phyloP scores from a whole-genome alignment of 2,329 filamentous ascomycete genomes.

The Helotiales sp. region DNA sequence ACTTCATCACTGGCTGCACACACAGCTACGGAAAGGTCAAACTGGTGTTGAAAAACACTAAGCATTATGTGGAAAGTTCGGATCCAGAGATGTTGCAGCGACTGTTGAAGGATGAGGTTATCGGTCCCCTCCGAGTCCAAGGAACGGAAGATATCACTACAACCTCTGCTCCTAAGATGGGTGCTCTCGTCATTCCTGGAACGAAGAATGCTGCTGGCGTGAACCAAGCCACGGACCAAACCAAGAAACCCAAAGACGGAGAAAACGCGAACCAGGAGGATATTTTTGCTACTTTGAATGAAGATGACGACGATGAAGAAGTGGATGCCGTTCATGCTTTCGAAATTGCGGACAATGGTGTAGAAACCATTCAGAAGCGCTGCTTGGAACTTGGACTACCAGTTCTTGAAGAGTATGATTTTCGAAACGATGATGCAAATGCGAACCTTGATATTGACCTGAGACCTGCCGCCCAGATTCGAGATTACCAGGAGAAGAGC shows the following conservation, averaged over 20 bases:
- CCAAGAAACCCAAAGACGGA: slow-evolving; percentile 49
- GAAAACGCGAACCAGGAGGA: slow-evolving; percentile 65
- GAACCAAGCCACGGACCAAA: slow-evolving; percentile 66
- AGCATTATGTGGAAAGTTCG: slow-evolving; percentile 91
- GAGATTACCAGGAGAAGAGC: slow-evolving; percentile 95
- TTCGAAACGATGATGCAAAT: slow-evolving; percentile 87
- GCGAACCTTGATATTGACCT: slow-evolving; percentile 93
- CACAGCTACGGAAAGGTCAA: slow-evolving; percentile 95
- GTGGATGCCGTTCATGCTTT: slow-evolving; percentile 91
- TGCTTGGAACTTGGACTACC: slow-evolving; percentile 87
- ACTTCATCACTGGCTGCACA: slow-evolving; percentile 78
- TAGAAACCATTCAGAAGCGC: slow-evolving; percentile 86
- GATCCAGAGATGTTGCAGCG: slow-evolving; percentile 86
- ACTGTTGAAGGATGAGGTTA: slow-evolving; percentile 82
- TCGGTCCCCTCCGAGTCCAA: slow-evolving; percentile 79
- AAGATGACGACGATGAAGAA: slow-evolving; percentile 82
- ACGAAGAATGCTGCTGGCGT: slow-evolving; percentile 92
- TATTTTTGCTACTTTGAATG: slow-evolving; percentile 73
- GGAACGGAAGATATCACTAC: slow-evolving; percentile 73
- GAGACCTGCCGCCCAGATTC: slow-evolving; percentile 85
- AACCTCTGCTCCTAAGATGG: slow-evolving; percentile 83
- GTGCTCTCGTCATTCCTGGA: slow-evolving; percentile 87
- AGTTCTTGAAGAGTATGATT: slow-evolving; percentile 96
- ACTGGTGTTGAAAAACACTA: slow-evolving; percentile 90
- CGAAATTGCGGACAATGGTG: slow-evolving; percentile 80